phyloP scores from a whole-genome alignment of 371 early-diverging fungal species.

The Parasitella parasitica region DNA sequence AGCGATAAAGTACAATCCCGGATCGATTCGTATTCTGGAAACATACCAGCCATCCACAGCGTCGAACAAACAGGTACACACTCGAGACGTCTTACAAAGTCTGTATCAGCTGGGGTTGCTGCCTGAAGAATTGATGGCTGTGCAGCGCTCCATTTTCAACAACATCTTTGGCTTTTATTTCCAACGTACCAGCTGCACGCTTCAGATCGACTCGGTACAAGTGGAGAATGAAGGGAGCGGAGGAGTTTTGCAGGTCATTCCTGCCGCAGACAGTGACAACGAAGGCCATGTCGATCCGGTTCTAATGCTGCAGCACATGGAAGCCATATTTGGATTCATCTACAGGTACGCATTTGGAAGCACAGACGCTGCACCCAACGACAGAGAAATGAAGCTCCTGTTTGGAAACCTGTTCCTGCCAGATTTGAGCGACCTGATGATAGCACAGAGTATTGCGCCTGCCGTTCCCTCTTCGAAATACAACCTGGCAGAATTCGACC shows the following conservation, averaged over 20 bases:
- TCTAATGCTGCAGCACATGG: slow-evolving; percentile 8
- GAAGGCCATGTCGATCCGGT: slow-evolving; percentile 2
- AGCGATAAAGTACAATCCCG: slow-evolving; percentile 12
- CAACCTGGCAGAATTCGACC: slow-evolving; percentile 17
- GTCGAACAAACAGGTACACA: background rate
- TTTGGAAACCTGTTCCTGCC: slow-evolving; percentile 28
- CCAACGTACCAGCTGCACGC: background rate
- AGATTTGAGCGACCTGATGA: slow-evolving; percentile 12
- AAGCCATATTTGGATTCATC: slow-evolving; percentile 18
- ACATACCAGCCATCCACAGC: background rate
- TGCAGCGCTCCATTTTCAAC: slow-evolving; percentile 18
- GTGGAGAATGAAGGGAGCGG: background rate
- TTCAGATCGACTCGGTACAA: slow-evolving; percentile 1
- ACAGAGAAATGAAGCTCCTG: background rate
- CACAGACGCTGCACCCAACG: background rate
- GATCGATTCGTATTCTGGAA: slow-evolving; percentile 1
- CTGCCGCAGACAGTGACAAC: slow-evolving; percentile 1
- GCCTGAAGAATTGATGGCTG: slow-evolving; percentile 10
- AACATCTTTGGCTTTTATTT: slow-evolving; percentile 18
- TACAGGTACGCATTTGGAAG: slow-evolving; percentile 10
- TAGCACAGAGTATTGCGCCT: slow-evolving; percentile 9
- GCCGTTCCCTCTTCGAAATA: slow-evolving; percentile 23
- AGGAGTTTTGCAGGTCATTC: slow-evolving; percentile 10
- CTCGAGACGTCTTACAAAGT: slow-evolving; percentile 4
- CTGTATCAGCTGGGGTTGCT: slow-evolving; percentile 14